These are phyloP conservation scores for Metschnikowia cerradonensis DNA, from an alignment of 805 yeast species.

Conservation along the genomic window DNA sequence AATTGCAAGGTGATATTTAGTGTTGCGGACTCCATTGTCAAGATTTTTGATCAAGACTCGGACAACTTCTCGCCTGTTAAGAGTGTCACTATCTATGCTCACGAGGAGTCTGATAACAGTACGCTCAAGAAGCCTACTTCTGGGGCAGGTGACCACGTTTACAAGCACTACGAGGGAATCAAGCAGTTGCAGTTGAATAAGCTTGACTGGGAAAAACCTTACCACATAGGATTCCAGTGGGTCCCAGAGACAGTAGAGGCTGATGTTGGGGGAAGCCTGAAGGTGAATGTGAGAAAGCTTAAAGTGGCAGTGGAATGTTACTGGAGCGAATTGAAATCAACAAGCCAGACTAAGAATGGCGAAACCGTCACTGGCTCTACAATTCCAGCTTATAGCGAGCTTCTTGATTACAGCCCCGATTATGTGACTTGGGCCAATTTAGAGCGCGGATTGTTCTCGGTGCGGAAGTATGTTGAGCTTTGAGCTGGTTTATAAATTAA, in stretches of 20 bases:
- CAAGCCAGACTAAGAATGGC: constrained; percentile 21
- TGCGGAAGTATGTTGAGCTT: constrained; percentile 45
- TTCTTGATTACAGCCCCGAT: constrained; percentile 62
- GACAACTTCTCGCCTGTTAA: constrained; percentile 56
- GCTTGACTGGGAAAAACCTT: constrained; percentile 53
- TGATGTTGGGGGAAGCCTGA: constrained; percentile 27
- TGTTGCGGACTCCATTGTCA: constrained; percentile 38
- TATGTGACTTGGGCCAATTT: constrained; percentile 62
- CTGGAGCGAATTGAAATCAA: constrained; percentile 63
- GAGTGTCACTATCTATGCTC: constrained; percentile 50
- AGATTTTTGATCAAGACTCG: constrained; percentile 11
- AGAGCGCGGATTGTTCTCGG: constrained; percentile 64
- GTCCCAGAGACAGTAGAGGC: constrained; percentile 43
- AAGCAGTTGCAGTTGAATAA: constrained; percentile 62
- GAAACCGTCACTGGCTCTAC: constrained; percentile 23
- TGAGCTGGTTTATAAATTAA: constrained; percentile 9
- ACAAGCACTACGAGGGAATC: constrained; percentile 59
- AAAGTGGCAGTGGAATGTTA: constrained; percentile 62
- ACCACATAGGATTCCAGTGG: constrained; percentile 72
- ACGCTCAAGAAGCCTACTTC: constrained; percentile 19
- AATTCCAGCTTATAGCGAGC: constrained; percentile 70
- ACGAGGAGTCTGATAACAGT: constrained; percentile 15
- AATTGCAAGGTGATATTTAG: constrained; percentile 61
- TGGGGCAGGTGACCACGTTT: constrained; percentile 41
- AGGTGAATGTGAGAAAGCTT: constrained; percentile 33